Evolutionary conservation across 805 yeast species (phyloP).

Genomic region (Huiozyma naganishii): DNA sequence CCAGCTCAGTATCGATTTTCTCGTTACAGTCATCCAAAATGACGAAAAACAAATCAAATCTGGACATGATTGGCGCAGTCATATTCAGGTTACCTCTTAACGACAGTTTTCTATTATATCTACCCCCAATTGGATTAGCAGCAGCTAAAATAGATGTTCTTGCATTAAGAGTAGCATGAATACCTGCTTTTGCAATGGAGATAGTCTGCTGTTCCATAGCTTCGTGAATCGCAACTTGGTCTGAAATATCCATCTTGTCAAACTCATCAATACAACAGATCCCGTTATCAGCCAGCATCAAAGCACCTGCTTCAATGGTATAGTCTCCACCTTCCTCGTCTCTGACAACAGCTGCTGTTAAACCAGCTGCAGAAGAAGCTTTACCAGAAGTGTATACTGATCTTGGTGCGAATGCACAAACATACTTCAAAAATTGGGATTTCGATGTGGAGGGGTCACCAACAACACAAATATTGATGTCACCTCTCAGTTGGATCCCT

Average conservation of each 20-base stretch:
- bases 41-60: slow-evolving; percentile 92
- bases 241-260: slow-evolving; percentile 91
- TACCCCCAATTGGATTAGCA: slow-evolving; percentile 97
- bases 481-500: slow-evolving; percentile 93
- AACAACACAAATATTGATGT: slow-evolving; percentile 88
- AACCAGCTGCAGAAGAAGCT: slow-evolving; percentile 97
- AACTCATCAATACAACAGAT: slow-evolving; percentile 98
- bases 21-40: slow-evolving; percentile 92
- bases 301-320: slow-evolving; percentile 96
- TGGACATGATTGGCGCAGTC: slow-evolving; percentile 98
- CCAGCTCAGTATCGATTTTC: slow-evolving; percentile 77
- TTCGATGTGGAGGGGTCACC: slow-evolving; percentile 98
- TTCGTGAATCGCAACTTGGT: slow-evolving; percentile 97
- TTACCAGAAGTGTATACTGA: slow-evolving; percentile 96
- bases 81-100: slow-evolving; percentile 78
- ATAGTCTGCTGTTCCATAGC: slow-evolving; percentile 99
- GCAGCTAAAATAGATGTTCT: slow-evolving; percentile 95
- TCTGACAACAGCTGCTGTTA: slow-evolving; percentile 94
- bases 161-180: slow-evolving; percentile 94
- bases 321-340: slow-evolving; percentile 97
- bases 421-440: slow-evolving; percentile 90
- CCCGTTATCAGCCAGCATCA: slow-evolving; percentile 97
- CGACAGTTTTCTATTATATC: slow-evolving; percentile 81
- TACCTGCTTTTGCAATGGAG: slow-evolving; percentile 97
- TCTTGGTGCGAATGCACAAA: slow-evolving; percentile 82